Conservation (phyloP, 2,329 filamentous ascomycete genomes). For the Lojkania enalia region DNA sequence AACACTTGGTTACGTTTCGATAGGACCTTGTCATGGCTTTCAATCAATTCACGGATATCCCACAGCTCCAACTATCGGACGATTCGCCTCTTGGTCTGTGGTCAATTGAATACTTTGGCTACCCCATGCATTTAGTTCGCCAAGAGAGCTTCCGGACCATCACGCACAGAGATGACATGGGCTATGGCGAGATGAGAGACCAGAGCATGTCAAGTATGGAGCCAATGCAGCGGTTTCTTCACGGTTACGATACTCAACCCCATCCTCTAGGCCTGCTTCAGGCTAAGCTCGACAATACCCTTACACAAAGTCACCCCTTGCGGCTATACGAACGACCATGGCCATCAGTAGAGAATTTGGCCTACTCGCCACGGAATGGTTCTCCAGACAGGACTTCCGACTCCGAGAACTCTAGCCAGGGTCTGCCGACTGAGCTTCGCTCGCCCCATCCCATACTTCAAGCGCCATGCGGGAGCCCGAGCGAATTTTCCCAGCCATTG, state of each 20-base stretch:
- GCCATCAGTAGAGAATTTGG: constrained; percentile 20
- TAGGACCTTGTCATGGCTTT: constrained; percentile 5
- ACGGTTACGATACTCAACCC: constrained; percentile 29
- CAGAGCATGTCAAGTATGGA: constrained; percentile 29
- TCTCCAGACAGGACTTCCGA: constrained; percentile 41
- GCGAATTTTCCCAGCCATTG: constrained; percentile 18
- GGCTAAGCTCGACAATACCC: constrained; percentile 24
- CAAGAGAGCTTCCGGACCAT: constrained; percentile 16
- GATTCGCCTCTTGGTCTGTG: constrained; percentile 13
- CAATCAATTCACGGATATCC: constrained; percentile 35
- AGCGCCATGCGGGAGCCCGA: constrained; percentile 25
- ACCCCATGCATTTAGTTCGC: constrained; percentile 7
- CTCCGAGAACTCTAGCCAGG: constrained; percentile 37
- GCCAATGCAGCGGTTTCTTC: constrained; percentile 41
- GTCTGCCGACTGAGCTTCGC: constrained; percentile 33
- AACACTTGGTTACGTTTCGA: neutral
- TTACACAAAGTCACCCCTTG: constrained; percentile 21
- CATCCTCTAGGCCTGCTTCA: constrained; percentile 32
- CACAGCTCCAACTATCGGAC: constrained; percentile 27
- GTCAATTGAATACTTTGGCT: constrained; percentile 13
- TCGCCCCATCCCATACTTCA: constrained; percentile 28
- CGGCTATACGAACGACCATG: constrained; percentile 26
- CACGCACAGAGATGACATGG: constrained; percentile 20
- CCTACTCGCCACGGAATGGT: constrained; percentile 22
- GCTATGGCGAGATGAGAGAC: constrained; percentile 22